These are phyloP conservation scores for Lactarius evosmus DNA, from an alignment of 768 basidiomycete genomes.

Conservation along the genomic window DNA sequence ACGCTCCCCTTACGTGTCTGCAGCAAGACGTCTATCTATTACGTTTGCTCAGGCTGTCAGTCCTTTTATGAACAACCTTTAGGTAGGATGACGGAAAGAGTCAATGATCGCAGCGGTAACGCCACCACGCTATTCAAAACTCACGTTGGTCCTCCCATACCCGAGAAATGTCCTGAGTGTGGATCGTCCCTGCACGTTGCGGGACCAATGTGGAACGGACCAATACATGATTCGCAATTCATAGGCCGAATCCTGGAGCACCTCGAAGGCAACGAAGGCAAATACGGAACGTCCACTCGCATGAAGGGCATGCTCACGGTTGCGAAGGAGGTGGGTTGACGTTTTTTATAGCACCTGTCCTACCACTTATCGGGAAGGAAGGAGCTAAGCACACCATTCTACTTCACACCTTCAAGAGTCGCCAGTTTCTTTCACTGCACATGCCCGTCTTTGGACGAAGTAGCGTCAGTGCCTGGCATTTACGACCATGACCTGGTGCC, in stretches of 20 bases:
- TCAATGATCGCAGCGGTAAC: slow-evolving; percentile 52
- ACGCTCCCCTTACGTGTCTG: background rate
- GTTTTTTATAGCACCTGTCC: background rate
- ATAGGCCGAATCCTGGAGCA: slow-evolving; percentile 72
- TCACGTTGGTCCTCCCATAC: slow-evolving; percentile 61
- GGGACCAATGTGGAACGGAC: slow-evolving; percentile 96
- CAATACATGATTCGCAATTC: slow-evolving; percentile 76
- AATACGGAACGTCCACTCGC: slow-evolving; percentile 73
- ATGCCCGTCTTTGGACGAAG: slow-evolving; percentile 70
- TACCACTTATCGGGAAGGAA: slow-evolving; percentile 33
- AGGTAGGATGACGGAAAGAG: slow-evolving; percentile 66
- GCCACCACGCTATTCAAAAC: slow-evolving; percentile 70
- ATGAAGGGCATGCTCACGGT: slow-evolving; percentile 97
- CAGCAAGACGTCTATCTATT: slow-evolving; percentile 85
- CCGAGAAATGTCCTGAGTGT: slow-evolving; percentile 78
- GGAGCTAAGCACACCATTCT: slow-evolving; percentile 80
- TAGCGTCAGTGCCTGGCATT: slow-evolving; percentile 54
- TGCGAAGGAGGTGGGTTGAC: slow-evolving; percentile 67
- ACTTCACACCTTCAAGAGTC: slow-evolving; percentile 80
- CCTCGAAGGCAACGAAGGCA: slow-evolving; percentile 54
- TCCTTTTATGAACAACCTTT: slow-evolving; percentile 79
- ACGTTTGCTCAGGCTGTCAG: slow-evolving; percentile 83
- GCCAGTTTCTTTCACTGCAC: slow-evolving; percentile 79
- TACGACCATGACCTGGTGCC: background rate
- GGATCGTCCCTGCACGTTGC: slow-evolving; percentile 76